Evolutionary conservation across 1,284 basidiomycete genomes (phyloP), one percentile per base, ranked within the genome.

Genomic region (Ceratobasidium sp.): DNA sequence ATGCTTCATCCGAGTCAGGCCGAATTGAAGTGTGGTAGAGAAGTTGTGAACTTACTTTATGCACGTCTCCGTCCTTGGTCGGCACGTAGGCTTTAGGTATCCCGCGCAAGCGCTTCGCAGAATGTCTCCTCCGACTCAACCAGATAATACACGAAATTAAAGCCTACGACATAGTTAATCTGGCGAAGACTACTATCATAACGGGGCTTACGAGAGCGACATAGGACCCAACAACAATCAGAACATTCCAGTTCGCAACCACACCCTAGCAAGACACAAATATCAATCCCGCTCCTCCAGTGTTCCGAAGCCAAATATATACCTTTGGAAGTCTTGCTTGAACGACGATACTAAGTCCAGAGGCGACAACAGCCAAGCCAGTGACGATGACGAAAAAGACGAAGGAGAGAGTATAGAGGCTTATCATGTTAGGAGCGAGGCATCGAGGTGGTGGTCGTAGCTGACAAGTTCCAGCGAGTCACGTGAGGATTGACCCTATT

Each of bases 231-330:
- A 76, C 75, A 21, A 76, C 72, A 35, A 74, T 73, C 23, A 76
- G 41, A 9, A 76, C 75, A 43, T 76, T 76, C 75, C 75, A 76
- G 52, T 76, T 75, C 9, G 74, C 75, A 7, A 58, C 66, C 18
- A 58, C 52, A 21, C 54, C 66, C 66, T 69, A 47, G n/a, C 35
- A 44, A 14, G 23, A 6, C 13, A 28, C 32, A 18, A 30, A n/a
- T 8, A 11, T 18, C 14, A 52, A 23, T 38, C 30, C 35, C 28
- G 41, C 8, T 43, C 38, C n/a, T n/a, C n/a, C n/a, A n/a, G n/a
- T n/a, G n/a, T n/a, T 52, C 23, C 14, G 61, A 52, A 55, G 49
- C 64, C 9, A 7, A 11, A 32, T 11, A 47, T 11, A 18, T 16
- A 69, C 66, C 66, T 69, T 69, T 26, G 66, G 23, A 21, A 75